Evolutionary conservation across 2,329 filamentous ascomycete species (phyloP).

Genomic region (Aureobasidium lini): DNA sequence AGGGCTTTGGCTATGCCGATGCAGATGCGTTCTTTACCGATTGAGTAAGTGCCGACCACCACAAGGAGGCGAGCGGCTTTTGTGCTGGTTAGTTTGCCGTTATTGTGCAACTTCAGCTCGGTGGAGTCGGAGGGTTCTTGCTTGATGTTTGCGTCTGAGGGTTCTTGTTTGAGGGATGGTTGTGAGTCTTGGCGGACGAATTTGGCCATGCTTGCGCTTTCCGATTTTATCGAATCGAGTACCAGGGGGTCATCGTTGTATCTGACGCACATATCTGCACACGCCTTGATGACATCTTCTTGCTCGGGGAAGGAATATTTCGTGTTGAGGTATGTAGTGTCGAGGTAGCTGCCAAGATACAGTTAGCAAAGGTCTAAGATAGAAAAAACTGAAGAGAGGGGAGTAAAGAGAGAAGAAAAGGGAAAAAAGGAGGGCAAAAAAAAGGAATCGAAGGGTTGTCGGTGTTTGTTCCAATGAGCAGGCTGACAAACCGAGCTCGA

Average conservation of each 20-base stretch:
- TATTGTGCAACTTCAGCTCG: slow-evolving; percentile 17
- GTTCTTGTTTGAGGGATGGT: slow-evolving; percentile 30
- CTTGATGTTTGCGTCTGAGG: slow-evolving; percentile 30
- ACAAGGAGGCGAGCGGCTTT: slow-evolving; percentile 67
- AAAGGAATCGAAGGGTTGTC: too few species aligned
- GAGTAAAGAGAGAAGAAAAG: too few species aligned
- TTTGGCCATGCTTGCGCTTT: slow-evolving; percentile 52
- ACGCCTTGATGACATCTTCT: slow-evolving; percentile 76
- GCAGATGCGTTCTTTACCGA: slow-evolving; percentile 95
- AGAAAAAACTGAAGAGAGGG: too few species aligned
- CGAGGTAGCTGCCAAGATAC: too few species aligned
- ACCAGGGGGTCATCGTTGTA: slow-evolving; percentile 58
- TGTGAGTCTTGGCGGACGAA: slow-evolving; percentile 48
- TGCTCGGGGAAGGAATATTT: slow-evolving; percentile 92
- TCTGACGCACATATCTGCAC: slow-evolving; percentile 77
- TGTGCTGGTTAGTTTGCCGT: slow-evolving; percentile 25
- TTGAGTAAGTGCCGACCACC: slow-evolving; percentile 93
- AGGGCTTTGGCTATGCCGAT: slow-evolving; percentile 83
- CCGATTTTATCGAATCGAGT: slow-evolving; percentile 47
- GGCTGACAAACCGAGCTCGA: too few species aligned
- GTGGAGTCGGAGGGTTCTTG: slow-evolving; percentile 32
- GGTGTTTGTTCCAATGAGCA: too few species aligned
- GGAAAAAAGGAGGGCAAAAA: too few species aligned
- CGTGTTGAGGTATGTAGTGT: slow-evolving; percentile 94
- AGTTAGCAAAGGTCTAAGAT: too few species aligned